Evolutionary conservation across 1,139 yeast species (phyloP).

Genomic region (Spathaspora sp.): DNA sequence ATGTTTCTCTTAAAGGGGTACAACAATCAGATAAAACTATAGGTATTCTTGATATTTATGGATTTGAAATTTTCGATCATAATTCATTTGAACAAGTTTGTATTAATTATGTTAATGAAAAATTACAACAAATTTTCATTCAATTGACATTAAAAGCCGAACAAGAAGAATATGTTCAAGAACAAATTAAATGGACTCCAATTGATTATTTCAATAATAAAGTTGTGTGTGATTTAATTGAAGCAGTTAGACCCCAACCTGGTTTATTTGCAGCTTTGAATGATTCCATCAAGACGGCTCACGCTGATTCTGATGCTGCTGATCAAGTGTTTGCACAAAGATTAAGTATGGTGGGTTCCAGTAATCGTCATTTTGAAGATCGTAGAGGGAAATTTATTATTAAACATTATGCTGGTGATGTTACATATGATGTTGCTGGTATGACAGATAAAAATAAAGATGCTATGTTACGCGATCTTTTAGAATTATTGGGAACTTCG

Average conservation of each 20-base stretch:
- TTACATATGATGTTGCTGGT: conserved; percentile 82
- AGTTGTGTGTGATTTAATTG: conserved; percentile 96
- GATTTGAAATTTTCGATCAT: conserved; percentile 95
- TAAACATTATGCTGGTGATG: conserved; percentile 99
- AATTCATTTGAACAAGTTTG: conserved; percentile 97
- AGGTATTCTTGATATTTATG: conserved; percentile 97
- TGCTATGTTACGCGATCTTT: conserved; percentile 83
- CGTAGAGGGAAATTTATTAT: conserved; percentile 86
- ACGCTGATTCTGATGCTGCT: conserved; percentile 96
- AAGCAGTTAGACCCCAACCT: conserved; percentile 85
- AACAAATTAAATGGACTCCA: conserved; percentile 96
- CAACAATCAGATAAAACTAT: conserved; percentile 58
- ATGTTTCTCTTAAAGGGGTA: conserved; percentile 52
- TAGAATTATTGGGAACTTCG: conserved; percentile 75
- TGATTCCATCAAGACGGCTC: conserved; percentile 97
- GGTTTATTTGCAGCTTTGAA: conserved; percentile 96
- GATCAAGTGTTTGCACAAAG: conserved; percentile 96
- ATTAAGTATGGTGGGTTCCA: conserved; percentile 73
- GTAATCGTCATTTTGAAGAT: conserved; percentile 85
- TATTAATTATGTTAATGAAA: conserved; percentile 95
- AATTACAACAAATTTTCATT: conserved; percentile 94
- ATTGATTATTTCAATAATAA: conserved; percentile 95
- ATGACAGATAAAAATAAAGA: conserved; percentile 99
- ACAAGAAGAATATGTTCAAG: conserved; percentile 95
- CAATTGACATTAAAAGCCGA: conserved; percentile 94